Evolutionary conservation across 2,329 filamentous ascomycete species (phyloP).

Genomic region (Chaetoscypha palmicola): DNA sequence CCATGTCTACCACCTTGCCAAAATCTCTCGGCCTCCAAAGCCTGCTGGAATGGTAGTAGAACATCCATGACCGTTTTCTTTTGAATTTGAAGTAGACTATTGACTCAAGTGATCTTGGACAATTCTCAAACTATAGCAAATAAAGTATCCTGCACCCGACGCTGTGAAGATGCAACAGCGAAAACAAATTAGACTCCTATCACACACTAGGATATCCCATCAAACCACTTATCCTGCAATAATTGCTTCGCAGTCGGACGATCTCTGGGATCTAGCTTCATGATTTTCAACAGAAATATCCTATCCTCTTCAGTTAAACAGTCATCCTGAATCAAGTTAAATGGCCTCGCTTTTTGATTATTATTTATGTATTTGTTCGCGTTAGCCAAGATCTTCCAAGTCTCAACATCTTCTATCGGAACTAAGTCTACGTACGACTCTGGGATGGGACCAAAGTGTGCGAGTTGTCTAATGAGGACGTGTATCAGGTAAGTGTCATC

Average conservation of each 20-base stretch:
- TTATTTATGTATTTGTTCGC: slow-evolving; percentile 19
- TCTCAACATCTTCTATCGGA: slow-evolving; percentile 19
- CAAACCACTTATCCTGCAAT: slow-evolving; percentile 25
- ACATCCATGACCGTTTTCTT: no score
- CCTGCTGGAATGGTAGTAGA: no score
- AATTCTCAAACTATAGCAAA: no score
- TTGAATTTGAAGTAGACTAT: no score
- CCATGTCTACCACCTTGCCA: no score
- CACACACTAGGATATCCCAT: not conserved
- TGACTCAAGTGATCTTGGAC: no score
- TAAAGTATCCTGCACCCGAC: no score
- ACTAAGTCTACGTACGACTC: slow-evolving; percentile 22
- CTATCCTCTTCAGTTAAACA: slow-evolving; percentile 21
- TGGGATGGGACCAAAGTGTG: slow-evolving; percentile 20
- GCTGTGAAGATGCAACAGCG: no score
- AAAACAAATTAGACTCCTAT: no score
- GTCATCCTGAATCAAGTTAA: slow-evolving; percentile 20
- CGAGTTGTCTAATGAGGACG: slow-evolving; percentile 22
- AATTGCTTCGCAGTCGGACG: slow-evolving; percentile 24
- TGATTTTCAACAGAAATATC: slow-evolving; percentile 21
- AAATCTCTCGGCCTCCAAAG: no score
- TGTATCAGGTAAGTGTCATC: slow-evolving; percentile 22
- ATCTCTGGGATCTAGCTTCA: slow-evolving; percentile 26
- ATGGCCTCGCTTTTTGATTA: slow-evolving; percentile 23
- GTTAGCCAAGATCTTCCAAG: slow-evolving; percentile 17